Evolutionary conservation across 179 eudicot genomes (phyloP), one percentile per base, ranked within the genome.

Genomic region (Silene vulgaris): DNA sequence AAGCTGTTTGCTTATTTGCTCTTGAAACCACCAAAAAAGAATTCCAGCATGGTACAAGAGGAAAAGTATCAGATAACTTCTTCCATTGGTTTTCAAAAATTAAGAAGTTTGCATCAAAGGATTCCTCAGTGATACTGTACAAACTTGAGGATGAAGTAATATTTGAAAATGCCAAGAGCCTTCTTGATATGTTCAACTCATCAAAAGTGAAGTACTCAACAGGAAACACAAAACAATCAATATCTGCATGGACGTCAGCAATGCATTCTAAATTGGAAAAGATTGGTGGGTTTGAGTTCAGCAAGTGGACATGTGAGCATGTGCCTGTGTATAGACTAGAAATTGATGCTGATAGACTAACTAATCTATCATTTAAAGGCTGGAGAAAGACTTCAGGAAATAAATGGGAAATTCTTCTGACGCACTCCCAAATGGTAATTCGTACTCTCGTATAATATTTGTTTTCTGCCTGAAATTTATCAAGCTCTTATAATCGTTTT

Each of bases 381-480:
- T 88, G 97, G 93, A 84, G 82, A 80, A 78, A 66, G 68, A 69
- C 85, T 45, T 82, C 74, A 32, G 82, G 64, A 74, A 89, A 88
- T 75, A 81, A 73, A 72, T 88, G 89, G 89, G 96, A 91, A 85
- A 84, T 88, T 79, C 82, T 85, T 75, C 75, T 96, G 78, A 93
- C 98, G 74, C 98, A 93, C 83, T 87, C 91, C 70, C 97, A 96
- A 85, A 91, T 93, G 99, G 99, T 96, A 89, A 72, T 75, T 77
- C 84, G 70, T 72, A 48, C 35, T 45, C 50, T 80, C 6, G 2
- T 52, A 14, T 52, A 9, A 12, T 52, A 40, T 65, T 20, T 3
- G 64, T 75, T 77, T 35, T 75, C 26, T 14, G 8, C 50, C 40
- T 30, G 65, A 56, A 54, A 1, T 81, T 69, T 29, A 21, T 28